phyloP scores from a whole-genome alignment of 371 early-diverging fungal genomes.

The Mortierella sp. region DNA sequence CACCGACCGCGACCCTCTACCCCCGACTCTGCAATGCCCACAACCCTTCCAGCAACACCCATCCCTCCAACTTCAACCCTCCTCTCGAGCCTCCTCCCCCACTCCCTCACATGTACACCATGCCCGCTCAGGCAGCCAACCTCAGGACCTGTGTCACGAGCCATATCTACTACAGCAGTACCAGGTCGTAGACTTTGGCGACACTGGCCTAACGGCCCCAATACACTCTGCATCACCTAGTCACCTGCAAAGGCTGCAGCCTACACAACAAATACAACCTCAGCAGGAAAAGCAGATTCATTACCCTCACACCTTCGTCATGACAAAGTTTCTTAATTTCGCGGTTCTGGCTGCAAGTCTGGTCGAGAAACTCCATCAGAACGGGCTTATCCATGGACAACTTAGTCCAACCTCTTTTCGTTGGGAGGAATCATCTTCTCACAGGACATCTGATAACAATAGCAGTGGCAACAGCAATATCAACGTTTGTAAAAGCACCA shows the following conservation, averaged over 20 bases:
- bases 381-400: slow-evolving; percentile 47
- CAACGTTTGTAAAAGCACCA: neutral
- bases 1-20: slow-evolving; percentile 7
- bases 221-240: neutral
- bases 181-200: slow-evolving; percentile 3
- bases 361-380: slow-evolving; percentile 43
- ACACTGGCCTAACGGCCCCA: neutral
- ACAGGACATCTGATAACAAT: slow-evolving; percentile 1
- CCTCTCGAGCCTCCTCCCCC: slow-evolving; percentile 3
- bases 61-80: neutral
- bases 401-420: slow-evolving; percentile 43
- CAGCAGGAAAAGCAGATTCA: slow-evolving; percentile 5
- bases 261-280: slow-evolving; percentile 4
- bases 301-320: slow-evolving; percentile 15
- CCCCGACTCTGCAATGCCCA: neutral
- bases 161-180: slow-evolving; percentile 18
- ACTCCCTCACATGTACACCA: slow-evolving; percentile 7
- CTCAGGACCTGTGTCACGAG: slow-evolving; percentile 15
- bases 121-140: slow-evolving; percentile 20
- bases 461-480: neutral
- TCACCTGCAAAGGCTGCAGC: neutral
- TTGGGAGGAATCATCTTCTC: slow-evolving; percentile 36
- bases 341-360: slow-evolving; percentile 31
- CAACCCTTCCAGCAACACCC: neutral
- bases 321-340: slow-evolving; percentile 44